Base-by-base conservation (phyloP, 2,329 filamentous ascomycete species). In the Epicoccum nigrum region DNA sequence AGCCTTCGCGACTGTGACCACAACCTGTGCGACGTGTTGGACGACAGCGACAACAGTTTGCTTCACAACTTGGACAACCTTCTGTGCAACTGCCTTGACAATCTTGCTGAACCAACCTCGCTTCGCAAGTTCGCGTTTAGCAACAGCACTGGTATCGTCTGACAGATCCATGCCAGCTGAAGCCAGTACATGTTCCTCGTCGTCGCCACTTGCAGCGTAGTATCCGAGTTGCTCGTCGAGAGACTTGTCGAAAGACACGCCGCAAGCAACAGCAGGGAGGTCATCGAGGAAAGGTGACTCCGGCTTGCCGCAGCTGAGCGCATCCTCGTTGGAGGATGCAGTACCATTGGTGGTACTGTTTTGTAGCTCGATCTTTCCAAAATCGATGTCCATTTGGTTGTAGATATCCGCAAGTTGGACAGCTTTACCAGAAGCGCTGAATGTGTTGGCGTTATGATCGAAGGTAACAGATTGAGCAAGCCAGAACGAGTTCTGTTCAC, bases 331-430 rank as follows among this genome's bases (percentile, higher is more conserved):
- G n/a, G 21, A 9, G 9, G 40, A 39, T 11, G 41, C n/a, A 20
- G 40, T 40, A 34, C 41, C 35, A 28, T 40, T 45, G n/a, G 28
- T 17, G 16, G 47, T 51, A 34, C 34, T 51, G 30, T 51, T 45
- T 16, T 42, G 35, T 16, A 39, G 9, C 33, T 51, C 47, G 7
- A 51, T 51, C 28, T 51, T 51, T 7, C 47, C 47, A n/a, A 51
- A 51, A 15, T 51, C 47, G 13, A 51, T 51, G 23, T 51, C 47
- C 47, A 51, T 51, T 12, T 51, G 33, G 25, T 51, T 51, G 28
- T 45, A 51, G 5, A 51, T 16, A 27, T 51, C 47, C 4, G 28
- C 47, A 11, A 51, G 40, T 13, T 51, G 39, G 6, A 51, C 47
- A 17, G 40, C 23, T 4, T 8, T 17, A 35, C 47, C 40, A 1